Evolutionary conservation across 73 alveolate species (phyloP).

Genomic region (Paramecium pentaurelia): DNA sequence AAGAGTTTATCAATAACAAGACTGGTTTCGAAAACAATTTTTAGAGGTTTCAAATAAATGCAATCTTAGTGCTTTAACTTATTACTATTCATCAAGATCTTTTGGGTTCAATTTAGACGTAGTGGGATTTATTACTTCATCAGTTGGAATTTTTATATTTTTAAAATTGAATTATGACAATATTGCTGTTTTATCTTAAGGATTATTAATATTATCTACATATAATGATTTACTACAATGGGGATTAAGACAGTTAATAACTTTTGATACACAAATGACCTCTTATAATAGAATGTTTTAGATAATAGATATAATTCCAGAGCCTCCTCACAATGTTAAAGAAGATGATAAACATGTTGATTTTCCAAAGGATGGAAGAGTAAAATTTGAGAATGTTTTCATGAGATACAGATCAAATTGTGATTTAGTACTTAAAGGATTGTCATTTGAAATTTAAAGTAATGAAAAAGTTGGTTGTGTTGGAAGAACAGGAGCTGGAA

Average conservation of each 20-base stretch:
- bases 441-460: conserved; percentile 6
- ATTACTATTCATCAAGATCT: background rate
- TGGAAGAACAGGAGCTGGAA: conserved; percentile 69
- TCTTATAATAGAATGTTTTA: background rate
- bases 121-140: background rate
- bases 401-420: conserved; percentile 1
- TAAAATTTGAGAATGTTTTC: conserved; percentile 28
- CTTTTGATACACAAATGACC: conserved; percentile 1
- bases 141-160: background rate
- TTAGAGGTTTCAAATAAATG: background rate
- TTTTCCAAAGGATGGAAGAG: conserved; percentile 9
- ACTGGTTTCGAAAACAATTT: conserved; percentile 1
- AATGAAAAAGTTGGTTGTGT: conserved; percentile 57
- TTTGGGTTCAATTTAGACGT: background rate
- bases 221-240: background rate
- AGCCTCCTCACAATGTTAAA: background rate
- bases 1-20: background rate
- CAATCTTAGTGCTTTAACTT: background rate
- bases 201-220: background rate
- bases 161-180: background rate
- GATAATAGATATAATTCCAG: background rate
- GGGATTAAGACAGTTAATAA: background rate
- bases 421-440: conserved; percentile 24
- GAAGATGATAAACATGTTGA: background rate
- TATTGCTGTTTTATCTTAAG: background rate